A percentile compares a stretch with the other conserved stretches of the same genome.
Evolutionary conservation across 2,329 filamentous ascomycete genomes (phyloP).

Genomic region (Colletotrichum musae): DNA sequence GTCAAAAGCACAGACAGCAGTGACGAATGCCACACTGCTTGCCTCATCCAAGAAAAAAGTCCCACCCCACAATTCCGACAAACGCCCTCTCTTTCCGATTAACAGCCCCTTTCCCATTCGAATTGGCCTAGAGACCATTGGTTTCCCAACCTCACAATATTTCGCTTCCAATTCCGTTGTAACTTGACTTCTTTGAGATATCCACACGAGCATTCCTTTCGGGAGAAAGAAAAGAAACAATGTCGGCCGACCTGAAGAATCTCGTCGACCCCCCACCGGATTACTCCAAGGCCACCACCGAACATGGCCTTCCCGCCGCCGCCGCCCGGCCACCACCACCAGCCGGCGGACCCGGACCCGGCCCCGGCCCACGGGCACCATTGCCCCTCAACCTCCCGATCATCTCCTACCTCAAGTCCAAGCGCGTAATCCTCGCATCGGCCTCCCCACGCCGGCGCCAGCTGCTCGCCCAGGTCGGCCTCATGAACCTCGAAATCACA

Average conservation of each 20-base stretch:
- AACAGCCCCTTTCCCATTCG: conserved; percentile 2
- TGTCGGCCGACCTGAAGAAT: conserved; percentile 26
- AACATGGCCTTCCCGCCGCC: conserved; percentile 48
- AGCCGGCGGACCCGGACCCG: conserved; percentile 39
- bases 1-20: conserved; percentile 18
- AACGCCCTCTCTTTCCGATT: conserved; percentile 23
- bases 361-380: conserved; percentile 64
- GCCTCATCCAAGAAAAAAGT: conserved; percentile 25
- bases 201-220: background rate
- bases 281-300: conserved; percentile 58
- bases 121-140: conserved; percentile 7
- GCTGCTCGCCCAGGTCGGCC: conserved; percentile 83
- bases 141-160: background rate
- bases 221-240: background rate
- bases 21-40: conserved; percentile 5
- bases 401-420: conserved; percentile 80
- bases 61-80: conserved; percentile 35
- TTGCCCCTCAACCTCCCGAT: conserved; percentile 85
- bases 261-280: conserved; percentile 59
- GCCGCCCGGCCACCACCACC: conserved; percentile 41
- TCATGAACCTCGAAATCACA: conserved; percentile 85
- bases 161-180: background rate
- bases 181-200: background rate
- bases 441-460: conserved; percentile 88
- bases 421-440: conserved; percentile 90